Evolutionary conservation across 371 early-diverging fungal genomes (phyloP).

Genomic region (Mucor indicus): DNA sequence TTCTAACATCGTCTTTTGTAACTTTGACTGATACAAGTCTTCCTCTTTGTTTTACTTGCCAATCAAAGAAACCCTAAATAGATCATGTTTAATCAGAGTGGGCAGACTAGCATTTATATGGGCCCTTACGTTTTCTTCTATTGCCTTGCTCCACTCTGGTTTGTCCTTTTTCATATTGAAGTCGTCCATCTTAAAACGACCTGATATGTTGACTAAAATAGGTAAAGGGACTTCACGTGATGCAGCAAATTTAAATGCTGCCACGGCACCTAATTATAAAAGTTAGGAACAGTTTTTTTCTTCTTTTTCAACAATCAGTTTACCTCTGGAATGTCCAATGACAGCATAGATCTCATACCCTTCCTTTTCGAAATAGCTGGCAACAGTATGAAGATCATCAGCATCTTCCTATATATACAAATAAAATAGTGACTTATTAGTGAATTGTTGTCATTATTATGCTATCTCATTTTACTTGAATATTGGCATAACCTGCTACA

Average conservation of each 20-base stretch:
- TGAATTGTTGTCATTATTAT: too few relatives aligned
- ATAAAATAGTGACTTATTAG: too few relatives aligned
- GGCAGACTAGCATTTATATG: too few relatives aligned
- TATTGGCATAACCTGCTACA: conserved; percentile 49
- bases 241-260: conserved; percentile 54
- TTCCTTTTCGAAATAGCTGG: conserved; percentile 48
- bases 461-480: conserved; percentile 43
- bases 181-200: conserved; percentile 54
- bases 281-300: background rate
- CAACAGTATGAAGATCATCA: conserved; percentile 55
- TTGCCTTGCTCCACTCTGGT: conserved; percentile 29
- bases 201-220: conserved; percentile 51
- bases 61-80: conserved; percentile 44
- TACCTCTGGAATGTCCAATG: conserved; percentile 60
- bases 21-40: conserved; percentile 30
- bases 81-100: too few relatives aligned
- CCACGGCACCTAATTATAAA: conserved; percentile 43
- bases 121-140: conserved; percentile 23
- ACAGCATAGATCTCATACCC: conserved; percentile 57
- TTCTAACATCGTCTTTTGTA: conserved; percentile 34
- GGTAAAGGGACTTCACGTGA: conserved; percentile 36
- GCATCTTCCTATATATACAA: conserved; percentile 38
- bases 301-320: too few relatives aligned
- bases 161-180: conserved; percentile 22
- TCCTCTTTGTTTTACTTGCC: conserved; percentile 36